phyloP scores from a whole-genome alignment of 768 basidiomycete species.

The Suillus luteus region DNA sequence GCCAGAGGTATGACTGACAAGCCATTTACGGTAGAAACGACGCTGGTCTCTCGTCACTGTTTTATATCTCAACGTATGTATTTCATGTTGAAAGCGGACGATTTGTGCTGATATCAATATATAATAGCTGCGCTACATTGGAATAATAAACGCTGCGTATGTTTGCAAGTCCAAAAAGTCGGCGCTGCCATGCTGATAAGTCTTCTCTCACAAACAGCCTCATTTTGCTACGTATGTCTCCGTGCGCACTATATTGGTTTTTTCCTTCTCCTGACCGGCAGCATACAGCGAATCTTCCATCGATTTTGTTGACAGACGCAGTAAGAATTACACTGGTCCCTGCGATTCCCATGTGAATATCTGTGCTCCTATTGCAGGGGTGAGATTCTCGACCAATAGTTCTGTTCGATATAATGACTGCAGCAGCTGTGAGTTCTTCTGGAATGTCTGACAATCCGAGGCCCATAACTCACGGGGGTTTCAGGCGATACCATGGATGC shows the following conservation, averaged over 20 bases:
- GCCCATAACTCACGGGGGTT: too few species aligned
- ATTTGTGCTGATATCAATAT: too few species aligned
- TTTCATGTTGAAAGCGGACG: background rate
- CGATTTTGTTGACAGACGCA: background rate
- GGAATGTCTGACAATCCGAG: too few species aligned
- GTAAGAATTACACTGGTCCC: background rate
- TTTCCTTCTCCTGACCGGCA: background rate
- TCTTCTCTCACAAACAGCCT: too few species aligned
- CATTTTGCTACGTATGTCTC: background rate
- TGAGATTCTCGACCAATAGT: background rate
- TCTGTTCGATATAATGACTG: background rate
- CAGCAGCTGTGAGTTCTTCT: too few species aligned
- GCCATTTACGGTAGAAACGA: background rate
- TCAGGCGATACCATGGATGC: too few species aligned
- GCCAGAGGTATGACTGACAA: too few species aligned
- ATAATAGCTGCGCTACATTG: too few species aligned
- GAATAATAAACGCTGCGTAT: too few species aligned
- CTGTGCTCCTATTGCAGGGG: background rate
- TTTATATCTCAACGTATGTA: background rate
- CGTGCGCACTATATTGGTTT: background rate
- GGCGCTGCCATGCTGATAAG: too few species aligned
- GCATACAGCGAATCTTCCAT: background rate
- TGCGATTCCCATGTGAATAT: background rate
- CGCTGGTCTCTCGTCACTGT: background rate
- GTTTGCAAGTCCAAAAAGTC: too few species aligned